Evolutionary conservation across 1,284 basidiomycete species (phyloP).

Genomic region (Trichosporon asahii): DNA sequence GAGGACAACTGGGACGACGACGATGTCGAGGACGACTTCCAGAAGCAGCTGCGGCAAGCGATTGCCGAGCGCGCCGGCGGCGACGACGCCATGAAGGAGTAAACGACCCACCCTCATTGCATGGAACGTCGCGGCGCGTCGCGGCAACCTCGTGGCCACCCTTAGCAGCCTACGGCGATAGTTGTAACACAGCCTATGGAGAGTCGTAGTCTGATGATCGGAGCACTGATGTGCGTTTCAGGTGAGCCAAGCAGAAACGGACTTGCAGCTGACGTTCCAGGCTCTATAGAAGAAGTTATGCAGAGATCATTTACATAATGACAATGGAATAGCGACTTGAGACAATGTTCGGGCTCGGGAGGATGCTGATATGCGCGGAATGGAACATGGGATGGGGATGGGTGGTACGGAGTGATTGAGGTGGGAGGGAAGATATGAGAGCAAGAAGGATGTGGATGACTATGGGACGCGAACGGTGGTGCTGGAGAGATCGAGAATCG

Average conservation of each 20-base stretch:
- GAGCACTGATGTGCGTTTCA: not conserved
- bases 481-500: not conserved
- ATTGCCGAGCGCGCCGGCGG: constrained; percentile 43
- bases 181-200: not conserved
- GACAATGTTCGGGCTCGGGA: not conserved
- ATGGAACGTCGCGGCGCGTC: not conserved
- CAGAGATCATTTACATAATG: constrained; percentile 8
- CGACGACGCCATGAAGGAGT: constrained; percentile 49
- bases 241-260: not conserved
- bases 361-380: not conserved
- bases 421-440: not conserved
- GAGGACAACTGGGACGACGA: constrained; percentile 99
- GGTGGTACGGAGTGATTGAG: not conserved
- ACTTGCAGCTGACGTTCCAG: not conserved
- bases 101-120: not conserved
- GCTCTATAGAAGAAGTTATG: constrained; percentile 11
- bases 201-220: not conserved
- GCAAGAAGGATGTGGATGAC: not conserved
- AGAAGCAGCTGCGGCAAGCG: constrained; percentile 71
- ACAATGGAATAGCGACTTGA: not conserved
- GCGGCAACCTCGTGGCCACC: no score
- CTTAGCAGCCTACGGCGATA: not conserved
- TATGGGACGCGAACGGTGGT: not conserved
- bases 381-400: not conserved
- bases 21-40: constrained; percentile 96